Percentiles rank a stretch among this genome's conserved stretches.
These are phyloP conservation scores for Buxus sempervirens DNA, from an alignment of 164 flowering plant species.

Conservation along the genomic window DNA sequence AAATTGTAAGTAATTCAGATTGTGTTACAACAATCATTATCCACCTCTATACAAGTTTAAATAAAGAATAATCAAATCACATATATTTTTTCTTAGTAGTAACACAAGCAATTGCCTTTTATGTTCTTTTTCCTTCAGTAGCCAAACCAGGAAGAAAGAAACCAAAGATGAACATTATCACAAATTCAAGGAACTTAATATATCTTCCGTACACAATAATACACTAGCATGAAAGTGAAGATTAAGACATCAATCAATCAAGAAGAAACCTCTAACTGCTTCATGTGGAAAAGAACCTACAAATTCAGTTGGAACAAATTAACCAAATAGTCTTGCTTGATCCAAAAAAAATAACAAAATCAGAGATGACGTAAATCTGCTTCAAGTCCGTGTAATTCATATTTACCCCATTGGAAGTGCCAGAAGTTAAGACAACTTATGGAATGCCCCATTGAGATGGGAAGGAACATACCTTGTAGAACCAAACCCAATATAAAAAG, in stretches of 20 bases:
- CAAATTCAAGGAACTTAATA: too few species aligned
- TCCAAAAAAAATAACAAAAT: background rate
- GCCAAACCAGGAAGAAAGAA: too few species aligned
- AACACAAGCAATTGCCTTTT: too few species aligned
- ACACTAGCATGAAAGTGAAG: background rate
- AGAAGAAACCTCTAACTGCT: background rate
- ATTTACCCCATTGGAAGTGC: background rate
- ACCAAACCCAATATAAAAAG: conserved; percentile 67
- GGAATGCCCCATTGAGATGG: background rate
- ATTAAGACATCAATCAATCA: background rate
- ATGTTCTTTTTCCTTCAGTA: too few species aligned
- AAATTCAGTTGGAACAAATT: background rate
- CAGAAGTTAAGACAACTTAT: conserved; percentile 1
- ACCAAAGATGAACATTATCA: too few species aligned
- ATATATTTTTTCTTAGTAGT: too few species aligned
- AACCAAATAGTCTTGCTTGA: background rate
- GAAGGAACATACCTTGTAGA: conserved; percentile 52
- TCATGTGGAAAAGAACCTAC: background rate
- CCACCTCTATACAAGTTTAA: too few species aligned
- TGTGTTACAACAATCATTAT: too few species aligned
- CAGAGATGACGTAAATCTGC: background rate
- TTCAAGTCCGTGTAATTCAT: background rate
- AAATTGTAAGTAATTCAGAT: too few species aligned
- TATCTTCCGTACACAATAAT: background rate
- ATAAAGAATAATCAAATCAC: too few species aligned